Evolutionary conservation across 2,329 filamentous ascomycete species (phyloP), one percentile per base, ranked within the genome.

Genomic region (Cladosporium sp.): DNA sequence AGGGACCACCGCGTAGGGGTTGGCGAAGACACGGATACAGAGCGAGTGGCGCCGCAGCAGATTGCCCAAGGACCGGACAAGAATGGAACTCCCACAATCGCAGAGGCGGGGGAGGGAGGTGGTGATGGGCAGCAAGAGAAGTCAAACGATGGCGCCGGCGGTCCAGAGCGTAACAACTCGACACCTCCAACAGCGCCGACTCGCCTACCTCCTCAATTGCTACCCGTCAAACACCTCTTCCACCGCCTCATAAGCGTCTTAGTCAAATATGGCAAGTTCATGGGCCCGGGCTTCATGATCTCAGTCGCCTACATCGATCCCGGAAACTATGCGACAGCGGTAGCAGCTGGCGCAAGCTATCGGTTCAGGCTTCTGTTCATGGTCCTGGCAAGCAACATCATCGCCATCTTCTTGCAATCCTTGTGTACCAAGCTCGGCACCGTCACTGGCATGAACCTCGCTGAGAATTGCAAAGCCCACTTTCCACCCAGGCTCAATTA

Each of bases 361-460:
- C 80, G 80, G 58, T 90, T 85, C 75, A 79, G 77, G 40, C 78
- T 89, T 36, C 79, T 90, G 2, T 89, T 89, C 74, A 78, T 89
- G 64, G 82, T 89, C 43, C 76, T 90, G 9, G 76, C 88, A 66
- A 84, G 84, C 71, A 90, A 90, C 69, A 66, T 89, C 52, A 87
- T 89, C 66, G 87, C 87, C 64, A 88, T 90, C 56, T 83, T 88
- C 64, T 76, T 89, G 19, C 87, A 90, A 70, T 84, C 81, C 19
- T 79, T 90, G 1, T 83, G 83, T 66, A 84, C 88, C 70, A 83
- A 83, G 65, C 72, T 84, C 40, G 81, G 78, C 34, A 75, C 76
- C 3, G 76, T 81, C 51, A 80, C 78, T 14, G 78, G 78, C 15
- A 71, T 79, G 67, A 77, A 81, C 59, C 70, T 81, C 58, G 78